Evolutionary conservation across 2,329 filamentous ascomycete genomes (phyloP).

Genomic region (Pyrenochaeta sp.): DNA sequence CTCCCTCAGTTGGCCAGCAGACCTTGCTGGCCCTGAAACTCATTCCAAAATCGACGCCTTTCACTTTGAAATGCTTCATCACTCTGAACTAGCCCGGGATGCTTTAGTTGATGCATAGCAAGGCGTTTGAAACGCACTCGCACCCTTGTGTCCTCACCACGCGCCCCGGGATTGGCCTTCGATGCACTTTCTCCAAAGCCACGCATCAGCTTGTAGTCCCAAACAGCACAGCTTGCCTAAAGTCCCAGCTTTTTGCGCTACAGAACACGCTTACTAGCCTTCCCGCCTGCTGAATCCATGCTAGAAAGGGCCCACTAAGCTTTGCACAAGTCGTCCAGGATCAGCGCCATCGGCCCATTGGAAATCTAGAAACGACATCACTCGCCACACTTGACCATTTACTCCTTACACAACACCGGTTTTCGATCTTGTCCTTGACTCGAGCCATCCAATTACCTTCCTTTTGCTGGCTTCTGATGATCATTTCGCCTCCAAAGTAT

Average conservation of each 20-base stretch:
- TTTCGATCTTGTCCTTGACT: conserved; percentile 25
- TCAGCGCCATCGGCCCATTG: conserved; percentile 44
- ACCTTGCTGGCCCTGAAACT: conserved; percentile 18
- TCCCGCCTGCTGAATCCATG: conserved; percentile 14
- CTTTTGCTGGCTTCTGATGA: conserved; percentile 28
- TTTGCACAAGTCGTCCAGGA: conserved; percentile 35
- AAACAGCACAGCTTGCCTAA: conserved; percentile 1
- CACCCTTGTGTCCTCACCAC: conserved; percentile 1
- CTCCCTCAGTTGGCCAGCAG: conserved; percentile 18
- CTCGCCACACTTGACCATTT: conserved; percentile 47
- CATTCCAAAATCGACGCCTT: no score
- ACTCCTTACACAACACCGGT: conserved; percentile 30
- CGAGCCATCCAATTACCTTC: conserved; percentile 22
- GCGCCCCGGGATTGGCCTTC: not conserved
- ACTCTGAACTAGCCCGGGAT: conserved; percentile 13
- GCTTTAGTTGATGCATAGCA: conserved; percentile 4
- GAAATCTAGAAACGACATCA: conserved; percentile 45
- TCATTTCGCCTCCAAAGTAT: conserved; percentile 48
- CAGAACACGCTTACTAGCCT: conserved; percentile 8
- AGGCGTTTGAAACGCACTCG: not conserved
- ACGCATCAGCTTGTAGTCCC: conserved; percentile 4
- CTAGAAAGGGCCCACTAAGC: conserved; percentile 39
- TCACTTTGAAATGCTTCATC: conserved; percentile 30
- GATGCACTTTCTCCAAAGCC: conserved; percentile 2
- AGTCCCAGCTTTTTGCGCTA: conserved; percentile 9